A percentile compares a stretch with the other conserved stretches of the same genome.
phyloP scores from a whole-genome alignment of 108 stramenopile genomes.

The Nitzschia inconspicua region DNA sequence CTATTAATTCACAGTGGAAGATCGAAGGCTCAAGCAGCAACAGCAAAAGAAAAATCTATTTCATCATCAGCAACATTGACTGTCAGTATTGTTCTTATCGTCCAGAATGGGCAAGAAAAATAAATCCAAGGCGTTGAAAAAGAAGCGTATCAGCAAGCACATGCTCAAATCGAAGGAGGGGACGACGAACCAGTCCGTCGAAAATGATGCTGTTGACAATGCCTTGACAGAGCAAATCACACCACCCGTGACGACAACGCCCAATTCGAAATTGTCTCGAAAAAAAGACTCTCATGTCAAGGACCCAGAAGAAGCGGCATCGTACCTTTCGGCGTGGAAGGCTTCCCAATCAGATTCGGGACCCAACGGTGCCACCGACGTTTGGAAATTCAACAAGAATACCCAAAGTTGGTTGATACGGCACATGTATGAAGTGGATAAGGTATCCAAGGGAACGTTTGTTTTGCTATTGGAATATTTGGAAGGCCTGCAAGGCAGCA shows the following conservation, averaged over 20 bases:
- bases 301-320: slow-evolving; percentile 54
- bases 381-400: slow-evolving; percentile 95
- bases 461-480: slow-evolving; percentile 62
- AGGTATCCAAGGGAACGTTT: slow-evolving; percentile 66
- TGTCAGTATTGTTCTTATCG: too few species aligned
- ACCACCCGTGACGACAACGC: not conserved
- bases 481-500: slow-evolving; percentile 43
- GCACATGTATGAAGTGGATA: slow-evolving; percentile 86
- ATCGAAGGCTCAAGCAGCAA: too few species aligned
- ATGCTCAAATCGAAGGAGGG: slow-evolving; percentile 46
- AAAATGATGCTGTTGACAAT: slow-evolving; percentile 6
- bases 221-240: not conserved
- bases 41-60: too few species aligned
- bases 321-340: slow-evolving; percentile 68
- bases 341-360: slow-evolving; percentile 20
- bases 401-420: slow-evolving; percentile 90
- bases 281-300: slow-evolving; percentile 31
- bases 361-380: not conserved
- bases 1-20: too few species aligned
- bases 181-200: slow-evolving; percentile 12
- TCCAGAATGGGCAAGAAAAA: too few species aligned
- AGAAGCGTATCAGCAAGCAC: slow-evolving; percentile 76
- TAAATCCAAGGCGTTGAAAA: too few species aligned
- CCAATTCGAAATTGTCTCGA: slow-evolving; percentile 15
- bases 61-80: too few species aligned